Conservation (phyloP, 2,329 filamentous ascomycete species). For the Penicillium brevicompactum region DNA sequence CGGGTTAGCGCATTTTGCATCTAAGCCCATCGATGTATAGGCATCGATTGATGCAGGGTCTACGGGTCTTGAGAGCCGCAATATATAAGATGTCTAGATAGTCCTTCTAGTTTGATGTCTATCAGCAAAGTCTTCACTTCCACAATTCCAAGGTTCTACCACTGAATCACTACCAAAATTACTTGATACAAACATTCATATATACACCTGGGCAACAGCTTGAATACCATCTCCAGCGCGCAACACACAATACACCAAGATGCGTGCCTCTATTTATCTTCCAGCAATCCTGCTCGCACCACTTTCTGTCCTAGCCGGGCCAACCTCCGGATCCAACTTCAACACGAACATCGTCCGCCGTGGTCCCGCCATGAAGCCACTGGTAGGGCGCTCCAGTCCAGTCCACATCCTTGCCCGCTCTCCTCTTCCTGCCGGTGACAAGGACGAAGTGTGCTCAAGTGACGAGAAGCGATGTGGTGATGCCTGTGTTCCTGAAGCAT, state of each 20-base stretch:
- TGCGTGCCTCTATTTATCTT: constrained; percentile 1
- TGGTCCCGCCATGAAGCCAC: background rate
- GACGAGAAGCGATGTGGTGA: constrained; percentile 1
- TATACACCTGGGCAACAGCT: background rate
- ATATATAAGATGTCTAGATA: background rate
- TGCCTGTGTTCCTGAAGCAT: background rate
- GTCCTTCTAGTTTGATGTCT: background rate
- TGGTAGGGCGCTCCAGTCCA: background rate
- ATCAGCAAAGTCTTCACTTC: background rate
- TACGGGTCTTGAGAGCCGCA: background rate
- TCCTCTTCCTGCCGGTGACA: background rate
- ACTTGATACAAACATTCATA: background rate
- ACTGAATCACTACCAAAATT: background rate
- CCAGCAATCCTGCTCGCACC: background rate
- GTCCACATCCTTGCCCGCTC: constrained; percentile 3
- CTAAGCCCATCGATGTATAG: background rate
- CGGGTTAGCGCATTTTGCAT: background rate
- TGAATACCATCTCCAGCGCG: no score
- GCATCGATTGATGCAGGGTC: constrained; percentile 1
- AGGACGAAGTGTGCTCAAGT: background rate
- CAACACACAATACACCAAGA: background rate
- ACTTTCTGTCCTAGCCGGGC: background rate
- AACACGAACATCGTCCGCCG: background rate
- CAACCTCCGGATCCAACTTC: background rate
- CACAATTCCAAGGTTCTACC: background rate